Base-by-base conservation (phyloP, 2,329 filamentous ascomycete genomes). In the Microdochium trichocladiopsis region DNA sequence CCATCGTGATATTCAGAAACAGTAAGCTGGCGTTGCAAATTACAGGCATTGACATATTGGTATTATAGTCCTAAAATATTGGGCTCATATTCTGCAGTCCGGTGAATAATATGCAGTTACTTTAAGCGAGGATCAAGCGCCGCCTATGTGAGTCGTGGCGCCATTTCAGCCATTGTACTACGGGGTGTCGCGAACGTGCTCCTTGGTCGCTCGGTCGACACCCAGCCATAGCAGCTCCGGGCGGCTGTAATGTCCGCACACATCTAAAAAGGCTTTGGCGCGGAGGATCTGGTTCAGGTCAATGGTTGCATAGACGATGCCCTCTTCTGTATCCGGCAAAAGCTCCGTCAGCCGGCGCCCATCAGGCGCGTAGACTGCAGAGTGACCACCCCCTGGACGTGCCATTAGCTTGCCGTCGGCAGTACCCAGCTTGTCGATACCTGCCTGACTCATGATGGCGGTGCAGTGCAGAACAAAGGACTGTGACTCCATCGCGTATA, bases 401-500 rank as follows among this genome's bases (percentile, higher is more conserved):
- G 61, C 59, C 61, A 77, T 74, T 0, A 76, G 53, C 0, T 71
- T 57, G 0, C 72, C 71, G 0, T 66, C 67, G 9, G 66, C 58
- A 0, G 74, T 77, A 8, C 65, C 62, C 61, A 80, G 70, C 2
- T 53, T 50, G 2, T 73, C 59, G 12, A 78, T 69, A 1, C 73
- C 79, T 14, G 67, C 60, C 6, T 74, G 57, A 0, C 67, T 70
- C 49, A 79, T 67, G 2, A 83, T 69, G 0, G 72, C 63, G 0
- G 78, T 79, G 48, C 66, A 66, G 56, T 80, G 77, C 2, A 83
- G 69, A 1, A 84, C 80, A 54, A 77, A 84, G 0, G 75, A 63
- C 9, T 70, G 68, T 2, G 76, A 73, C 59, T 85, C 82, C 9
- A 84, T 74, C 1, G 81, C 80, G 56, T 83, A 82, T 0, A 74